Evolutionary conservation across 805 yeast species (phyloP).

Genomic region (Kluyveromyces lactis): DNA sequence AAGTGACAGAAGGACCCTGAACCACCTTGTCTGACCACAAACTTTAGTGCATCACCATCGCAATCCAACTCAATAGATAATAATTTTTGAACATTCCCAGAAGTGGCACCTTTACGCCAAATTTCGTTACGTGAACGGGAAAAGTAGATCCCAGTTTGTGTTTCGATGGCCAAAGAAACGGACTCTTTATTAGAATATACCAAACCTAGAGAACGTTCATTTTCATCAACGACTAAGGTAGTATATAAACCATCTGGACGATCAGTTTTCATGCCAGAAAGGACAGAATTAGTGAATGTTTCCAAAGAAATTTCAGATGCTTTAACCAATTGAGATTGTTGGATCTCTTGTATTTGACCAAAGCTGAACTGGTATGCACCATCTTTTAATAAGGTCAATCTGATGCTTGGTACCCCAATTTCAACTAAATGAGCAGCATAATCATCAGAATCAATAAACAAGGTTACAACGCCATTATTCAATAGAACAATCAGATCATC

Average conservation of each 20-base stretch:
- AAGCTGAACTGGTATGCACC: constrained; percentile 14
- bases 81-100: constrained; percentile 89
- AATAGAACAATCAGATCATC: constrained; percentile 46
- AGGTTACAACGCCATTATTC: constrained; percentile 49
- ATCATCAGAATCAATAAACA: constrained; percentile 31
- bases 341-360: constrained; percentile 10
- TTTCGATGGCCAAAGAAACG: constrained; percentile 70
- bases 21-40: constrained; percentile 78
- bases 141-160: constrained; percentile 85
- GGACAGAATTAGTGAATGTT: constrained; percentile 24
- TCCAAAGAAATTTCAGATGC: constrained; percentile 13
- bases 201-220: constrained; percentile 73
- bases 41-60: constrained; percentile 85
- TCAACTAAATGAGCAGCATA: constrained; percentile 29
- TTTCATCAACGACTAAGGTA: constrained; percentile 66
- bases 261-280: constrained; percentile 60
- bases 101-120: constrained; percentile 93
- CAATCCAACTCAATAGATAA: constrained; percentile 69
- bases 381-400: constrained; percentile 32
- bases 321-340: constrained; percentile 6
- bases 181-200: constrained; percentile 86
- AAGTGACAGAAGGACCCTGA: constrained; percentile 84
- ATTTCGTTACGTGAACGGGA: constrained; percentile 80
- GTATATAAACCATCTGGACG: constrained; percentile 80
- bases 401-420: constrained; percentile 44